A percentile compares a stretch with the other conserved stretches of the same genome.
phyloP scores from a whole-genome alignment of 345 rosid genomes.

The Populus alba region DNA sequence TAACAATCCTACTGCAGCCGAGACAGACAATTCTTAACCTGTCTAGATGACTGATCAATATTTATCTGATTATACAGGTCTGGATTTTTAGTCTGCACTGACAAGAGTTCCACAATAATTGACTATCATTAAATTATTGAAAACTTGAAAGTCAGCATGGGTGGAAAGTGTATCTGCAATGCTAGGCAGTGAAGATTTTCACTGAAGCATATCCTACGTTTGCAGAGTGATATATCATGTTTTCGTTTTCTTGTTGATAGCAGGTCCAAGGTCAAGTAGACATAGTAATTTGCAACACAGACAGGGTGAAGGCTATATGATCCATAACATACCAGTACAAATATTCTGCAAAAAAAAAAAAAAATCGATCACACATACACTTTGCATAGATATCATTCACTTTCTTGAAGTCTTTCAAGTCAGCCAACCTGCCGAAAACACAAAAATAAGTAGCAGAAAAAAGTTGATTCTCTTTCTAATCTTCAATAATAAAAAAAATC shows the following conservation, averaged over 20 bases:
- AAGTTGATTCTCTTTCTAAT: not conserved
- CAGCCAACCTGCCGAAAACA: constrained; percentile 68
- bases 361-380: constrained; percentile 51
- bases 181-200: not conserved
- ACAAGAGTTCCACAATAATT: not conserved
- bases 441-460: not conserved
- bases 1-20: not conserved
- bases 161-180: not conserved
- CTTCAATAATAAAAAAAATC: not conserved
- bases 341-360: not conserved
- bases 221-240: not conserved
- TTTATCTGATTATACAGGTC: not conserved
- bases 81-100: not conserved
- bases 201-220: not conserved
- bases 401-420: constrained; percentile 88
- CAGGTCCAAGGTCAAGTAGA: not conserved
- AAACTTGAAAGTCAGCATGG: not conserved
- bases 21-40: not conserved
- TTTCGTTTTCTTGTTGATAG: not conserved
- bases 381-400: constrained; percentile 90
- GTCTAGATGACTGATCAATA: not conserved
- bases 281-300: not conserved
- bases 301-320: not conserved
- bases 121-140: not conserved
- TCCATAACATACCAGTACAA: not conserved